Conservation (phyloP, 1,284 basidiomycete genomes). For the Malassezia restricta region DNA sequence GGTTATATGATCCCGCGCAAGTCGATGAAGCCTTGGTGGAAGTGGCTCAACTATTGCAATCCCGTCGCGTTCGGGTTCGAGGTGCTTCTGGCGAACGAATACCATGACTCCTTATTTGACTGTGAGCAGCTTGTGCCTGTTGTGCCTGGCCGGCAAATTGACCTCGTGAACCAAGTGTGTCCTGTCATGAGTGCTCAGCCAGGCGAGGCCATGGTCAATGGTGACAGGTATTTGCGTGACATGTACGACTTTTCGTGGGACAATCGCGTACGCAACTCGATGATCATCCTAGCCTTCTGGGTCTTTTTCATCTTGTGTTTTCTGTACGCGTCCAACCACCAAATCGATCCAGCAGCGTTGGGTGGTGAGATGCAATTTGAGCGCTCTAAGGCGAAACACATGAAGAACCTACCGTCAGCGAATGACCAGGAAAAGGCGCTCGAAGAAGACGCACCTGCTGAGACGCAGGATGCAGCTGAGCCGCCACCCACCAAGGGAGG, state of each 20-base stretch:
- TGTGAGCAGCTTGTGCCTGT: slow-evolving; percentile 22
- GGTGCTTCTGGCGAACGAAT: slow-evolving; percentile 35
- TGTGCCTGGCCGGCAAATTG: slow-evolving; percentile 1
- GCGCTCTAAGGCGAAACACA: slow-evolving; percentile 15
- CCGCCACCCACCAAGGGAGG: neutral
- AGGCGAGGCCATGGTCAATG: slow-evolving; percentile 21
- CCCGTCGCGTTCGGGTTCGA: slow-evolving; percentile 35
- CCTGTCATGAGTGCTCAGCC: slow-evolving; percentile 23
- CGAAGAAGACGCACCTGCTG: neutral
- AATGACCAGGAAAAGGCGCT: slow-evolving; percentile 3
- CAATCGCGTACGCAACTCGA: slow-evolving; percentile 24
- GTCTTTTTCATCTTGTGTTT: slow-evolving; percentile 26
- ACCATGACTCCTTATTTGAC: slow-evolving; percentile 21
- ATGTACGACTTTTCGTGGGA: slow-evolving; percentile 24
- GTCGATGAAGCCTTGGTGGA: slow-evolving; percentile 35
- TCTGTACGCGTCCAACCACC: slow-evolving; percentile 23
- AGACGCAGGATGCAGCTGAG: neutral
- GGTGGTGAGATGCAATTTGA: slow-evolving; percentile 33
- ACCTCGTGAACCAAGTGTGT: slow-evolving; percentile 26
- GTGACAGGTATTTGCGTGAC: slow-evolving; percentile 17
- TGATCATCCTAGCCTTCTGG: slow-evolving; percentile 33
- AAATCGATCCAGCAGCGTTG: slow-evolving; percentile 28
- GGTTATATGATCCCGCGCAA: slow-evolving; percentile 60
- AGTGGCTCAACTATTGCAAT: slow-evolving; percentile 37
- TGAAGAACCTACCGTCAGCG: neutral